Conservation (phyloP, 768 basidiomycete genomes). For the Kwoniella mangroviensis region DNA sequence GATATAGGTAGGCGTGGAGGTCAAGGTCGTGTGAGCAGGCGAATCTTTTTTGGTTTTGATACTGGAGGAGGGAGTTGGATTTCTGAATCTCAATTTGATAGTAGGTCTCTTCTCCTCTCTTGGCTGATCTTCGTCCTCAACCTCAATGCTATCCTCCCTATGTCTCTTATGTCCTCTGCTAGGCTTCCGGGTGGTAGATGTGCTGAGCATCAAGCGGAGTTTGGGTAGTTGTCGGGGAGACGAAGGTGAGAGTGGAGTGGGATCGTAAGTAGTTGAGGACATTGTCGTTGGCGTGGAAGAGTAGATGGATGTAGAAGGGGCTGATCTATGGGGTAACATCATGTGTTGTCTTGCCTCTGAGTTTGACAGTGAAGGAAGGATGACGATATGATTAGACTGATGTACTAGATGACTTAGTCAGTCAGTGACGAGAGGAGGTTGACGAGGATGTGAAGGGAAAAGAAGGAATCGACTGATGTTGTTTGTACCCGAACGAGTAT, state of each 20-base stretch:
- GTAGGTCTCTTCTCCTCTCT: slow-evolving; percentile 1
- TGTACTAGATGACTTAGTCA: too few species aligned
- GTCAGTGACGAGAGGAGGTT: neutral
- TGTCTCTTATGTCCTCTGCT: slow-evolving; percentile 3
- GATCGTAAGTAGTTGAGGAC: neutral
- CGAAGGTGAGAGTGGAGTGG: slow-evolving; percentile 9
- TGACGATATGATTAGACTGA: neutral
- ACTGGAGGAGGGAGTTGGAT: neutral
- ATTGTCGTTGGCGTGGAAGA: slow-evolving; percentile 1
- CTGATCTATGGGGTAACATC: slow-evolving; percentile 1
- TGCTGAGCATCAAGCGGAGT: slow-evolving; percentile 13
- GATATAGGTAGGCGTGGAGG: neutral
- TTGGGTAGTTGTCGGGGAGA: slow-evolving; percentile 6
- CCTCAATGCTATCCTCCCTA: neutral
- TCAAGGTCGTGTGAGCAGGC: neutral
- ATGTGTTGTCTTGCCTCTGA: neutral
- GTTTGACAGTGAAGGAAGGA: neutral
- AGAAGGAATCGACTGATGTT: neutral
- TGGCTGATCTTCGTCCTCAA: neutral
- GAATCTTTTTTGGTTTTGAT: neutral
- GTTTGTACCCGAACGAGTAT: slow-evolving; percentile 5
- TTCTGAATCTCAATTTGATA: slow-evolving; percentile 21
- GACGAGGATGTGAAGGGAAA: slow-evolving; percentile 4
- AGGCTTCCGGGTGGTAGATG: neutral
- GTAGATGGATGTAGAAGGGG: neutral